These are phyloP conservation scores for Paramecium biaurelia DNA, from an alignment of 73 alveolate genomes.

Conservation along the genomic window DNA sequence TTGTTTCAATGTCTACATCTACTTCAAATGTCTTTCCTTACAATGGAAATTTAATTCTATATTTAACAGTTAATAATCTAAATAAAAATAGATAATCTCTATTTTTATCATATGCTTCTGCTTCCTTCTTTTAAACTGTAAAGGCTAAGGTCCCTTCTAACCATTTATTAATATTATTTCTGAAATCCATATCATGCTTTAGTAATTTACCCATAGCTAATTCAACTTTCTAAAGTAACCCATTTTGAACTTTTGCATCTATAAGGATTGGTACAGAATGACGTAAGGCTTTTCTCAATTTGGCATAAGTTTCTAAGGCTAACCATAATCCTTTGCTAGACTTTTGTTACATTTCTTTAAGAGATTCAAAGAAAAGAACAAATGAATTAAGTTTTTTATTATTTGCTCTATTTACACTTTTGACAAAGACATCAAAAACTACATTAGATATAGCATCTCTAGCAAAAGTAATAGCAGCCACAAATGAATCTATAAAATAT, in stretches of 20 bases:
- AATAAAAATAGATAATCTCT: conserved; percentile 52
- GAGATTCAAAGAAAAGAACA: conserved; percentile 11
- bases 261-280: conserved; percentile 7
- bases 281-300: conserved; percentile 22
- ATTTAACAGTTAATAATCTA: conserved; percentile 56
- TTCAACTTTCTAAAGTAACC: conserved; percentile 12
- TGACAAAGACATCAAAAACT: conserved; percentile 30
- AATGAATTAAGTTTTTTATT: conserved; percentile 49
- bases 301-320: not conserved
- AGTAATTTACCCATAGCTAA: conserved; percentile 50
- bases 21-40: conserved; percentile 61
- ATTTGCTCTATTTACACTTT: conserved; percentile 47
- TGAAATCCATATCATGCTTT: conserved; percentile 51
- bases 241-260: conserved; percentile 13
- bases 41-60: conserved; percentile 61
- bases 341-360: not conserved
- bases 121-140: conserved; percentile 48
- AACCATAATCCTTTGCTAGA: conserved; percentile 13
- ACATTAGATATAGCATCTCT: conserved; percentile 17
- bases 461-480: conserved; percentile 28
- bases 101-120: conserved; percentile 50
- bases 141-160: conserved; percentile 52
- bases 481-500: not conserved
- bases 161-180: conserved; percentile 61
- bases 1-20: conserved; percentile 55